phyloP scores from a whole-genome alignment of 1,284 basidiomycete species.

The Ganoderma boninense region DNA sequence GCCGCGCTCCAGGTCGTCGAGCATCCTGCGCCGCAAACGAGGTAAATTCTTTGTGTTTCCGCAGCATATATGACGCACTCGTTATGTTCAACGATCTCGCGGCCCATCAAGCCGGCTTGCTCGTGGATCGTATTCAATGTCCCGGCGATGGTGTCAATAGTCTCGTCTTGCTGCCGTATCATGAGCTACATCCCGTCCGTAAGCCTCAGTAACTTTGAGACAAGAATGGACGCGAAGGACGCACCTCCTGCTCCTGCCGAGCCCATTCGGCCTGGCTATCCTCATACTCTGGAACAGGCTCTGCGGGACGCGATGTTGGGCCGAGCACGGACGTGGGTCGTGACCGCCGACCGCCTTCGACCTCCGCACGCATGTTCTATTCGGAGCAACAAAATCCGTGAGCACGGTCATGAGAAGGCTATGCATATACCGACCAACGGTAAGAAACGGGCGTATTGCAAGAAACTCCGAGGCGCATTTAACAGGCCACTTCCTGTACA shows the following conservation, averaged over 20 bases:
- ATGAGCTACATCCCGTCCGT: constrained; percentile 58
- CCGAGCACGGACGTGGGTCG: constrained; percentile 37
- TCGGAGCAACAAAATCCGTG: constrained; percentile 16
- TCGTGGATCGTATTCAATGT: constrained; percentile 83
- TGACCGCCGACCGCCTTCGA: constrained; percentile 43
- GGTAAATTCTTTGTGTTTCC: background rate
- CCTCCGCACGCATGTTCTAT: constrained; percentile 75
- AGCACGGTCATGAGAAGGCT: background rate
- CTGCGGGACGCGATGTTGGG: constrained; percentile 17
- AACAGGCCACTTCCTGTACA: too few relatives aligned
- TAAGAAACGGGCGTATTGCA: too few relatives aligned
- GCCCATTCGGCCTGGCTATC: constrained; percentile 84
- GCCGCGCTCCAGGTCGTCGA: constrained; percentile 80
- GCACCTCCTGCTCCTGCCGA: constrained; percentile 82
- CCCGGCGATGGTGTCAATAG: constrained; percentile 85
- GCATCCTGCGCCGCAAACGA: constrained; percentile 61
- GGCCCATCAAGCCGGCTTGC: constrained; percentile 92
- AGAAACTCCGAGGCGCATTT: too few relatives aligned
- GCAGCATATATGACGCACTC: constrained; percentile 65
- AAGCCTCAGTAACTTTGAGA: background rate
- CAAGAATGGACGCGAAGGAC: constrained; percentile 16
- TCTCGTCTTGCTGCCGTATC: constrained; percentile 86
- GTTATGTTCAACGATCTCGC: constrained; percentile 87
- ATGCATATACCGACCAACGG: too few relatives aligned
- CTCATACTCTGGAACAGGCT: constrained; percentile 45